These are phyloP conservation scores for Penicillium sp. DNA, from an alignment of 2,329 filamentous ascomycete genomes.

Conservation along the genomic window DNA sequence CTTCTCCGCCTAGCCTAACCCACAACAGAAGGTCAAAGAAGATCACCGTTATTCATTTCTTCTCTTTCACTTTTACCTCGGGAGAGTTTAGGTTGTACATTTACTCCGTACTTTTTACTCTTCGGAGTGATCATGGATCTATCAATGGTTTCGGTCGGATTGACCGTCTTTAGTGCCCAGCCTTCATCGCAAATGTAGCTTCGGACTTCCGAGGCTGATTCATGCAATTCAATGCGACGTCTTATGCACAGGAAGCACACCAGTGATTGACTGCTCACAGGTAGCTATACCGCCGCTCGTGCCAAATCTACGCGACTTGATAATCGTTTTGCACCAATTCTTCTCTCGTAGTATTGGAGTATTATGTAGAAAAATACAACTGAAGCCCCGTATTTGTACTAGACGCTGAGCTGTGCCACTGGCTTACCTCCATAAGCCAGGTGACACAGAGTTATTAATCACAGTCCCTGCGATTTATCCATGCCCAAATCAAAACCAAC, in stretches of 20 bases:
- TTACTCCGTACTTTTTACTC: too few relatives aligned
- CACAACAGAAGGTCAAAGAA: neutral
- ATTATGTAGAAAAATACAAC: too few relatives aligned
- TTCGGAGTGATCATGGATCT: neutral
- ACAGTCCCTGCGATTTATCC: too few relatives aligned
- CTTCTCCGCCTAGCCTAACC: constrained; percentile 1
- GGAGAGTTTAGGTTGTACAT: neutral
- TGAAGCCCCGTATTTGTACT: too few relatives aligned
- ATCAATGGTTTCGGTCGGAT: neutral
- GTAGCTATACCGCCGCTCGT: too few relatives aligned
- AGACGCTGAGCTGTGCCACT: too few relatives aligned
- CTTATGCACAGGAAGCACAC: neutral
- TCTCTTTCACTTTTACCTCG: neutral
- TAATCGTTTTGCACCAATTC: too few relatives aligned
- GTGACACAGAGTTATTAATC: too few relatives aligned
- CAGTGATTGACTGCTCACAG: neutral
- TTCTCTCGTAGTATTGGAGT: too few relatives aligned
- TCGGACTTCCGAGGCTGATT: constrained; percentile 7
- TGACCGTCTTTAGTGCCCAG: neutral
- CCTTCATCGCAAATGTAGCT: neutral
- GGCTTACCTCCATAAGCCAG: too few relatives aligned
- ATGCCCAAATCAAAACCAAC: too few relatives aligned
- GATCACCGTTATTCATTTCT: neutral
- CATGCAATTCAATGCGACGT: neutral
- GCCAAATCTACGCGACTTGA: too few relatives aligned